phyloP scores from a whole-genome alignment of 129 eudicot genomes.

The Ambrosia trifida region DNA sequence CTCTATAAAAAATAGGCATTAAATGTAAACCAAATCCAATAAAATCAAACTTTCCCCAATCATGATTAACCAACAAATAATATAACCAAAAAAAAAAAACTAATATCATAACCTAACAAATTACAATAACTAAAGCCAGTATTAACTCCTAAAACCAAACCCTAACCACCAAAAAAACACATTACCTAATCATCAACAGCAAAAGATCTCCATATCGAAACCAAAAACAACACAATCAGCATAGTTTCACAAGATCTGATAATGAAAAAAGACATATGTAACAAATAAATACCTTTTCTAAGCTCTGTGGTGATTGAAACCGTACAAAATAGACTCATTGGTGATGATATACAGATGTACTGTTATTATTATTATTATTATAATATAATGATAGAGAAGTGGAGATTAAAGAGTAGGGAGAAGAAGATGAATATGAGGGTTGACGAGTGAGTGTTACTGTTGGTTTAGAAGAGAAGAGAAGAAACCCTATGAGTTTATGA shows the following conservation, averaged over 20 bases:
- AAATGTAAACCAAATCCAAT: constrained; percentile 26
- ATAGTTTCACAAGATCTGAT: constrained; percentile 28
- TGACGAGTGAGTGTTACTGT: neutral
- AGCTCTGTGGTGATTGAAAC: constrained; percentile 53
- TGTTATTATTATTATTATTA: too few species aligned
- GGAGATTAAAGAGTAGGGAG: neutral
- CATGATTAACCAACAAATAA: constrained; percentile 5
- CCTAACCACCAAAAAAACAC: neutral
- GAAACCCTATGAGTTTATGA: neutral
- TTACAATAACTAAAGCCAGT: neutral
- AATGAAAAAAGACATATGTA: neutral
- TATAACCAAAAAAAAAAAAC: constrained; percentile 8
- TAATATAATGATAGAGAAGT: neutral
- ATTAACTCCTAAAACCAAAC: neutral
- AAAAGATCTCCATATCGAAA: constrained; percentile 27
- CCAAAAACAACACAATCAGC: neutral
- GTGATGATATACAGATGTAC: neutral
- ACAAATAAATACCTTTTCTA: constrained; percentile 53
- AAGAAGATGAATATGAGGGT: neutral
- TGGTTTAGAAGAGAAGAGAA: neutral
- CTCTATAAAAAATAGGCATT: neutral
- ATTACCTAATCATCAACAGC: neutral
- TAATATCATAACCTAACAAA: neutral
- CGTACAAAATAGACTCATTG: constrained; percentile 55
- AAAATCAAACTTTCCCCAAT: constrained; percentile 13